These are phyloP conservation scores for Hanseniaspora singularis DNA, from an alignment of 805 yeast species.

Conservation along the genomic window DNA sequence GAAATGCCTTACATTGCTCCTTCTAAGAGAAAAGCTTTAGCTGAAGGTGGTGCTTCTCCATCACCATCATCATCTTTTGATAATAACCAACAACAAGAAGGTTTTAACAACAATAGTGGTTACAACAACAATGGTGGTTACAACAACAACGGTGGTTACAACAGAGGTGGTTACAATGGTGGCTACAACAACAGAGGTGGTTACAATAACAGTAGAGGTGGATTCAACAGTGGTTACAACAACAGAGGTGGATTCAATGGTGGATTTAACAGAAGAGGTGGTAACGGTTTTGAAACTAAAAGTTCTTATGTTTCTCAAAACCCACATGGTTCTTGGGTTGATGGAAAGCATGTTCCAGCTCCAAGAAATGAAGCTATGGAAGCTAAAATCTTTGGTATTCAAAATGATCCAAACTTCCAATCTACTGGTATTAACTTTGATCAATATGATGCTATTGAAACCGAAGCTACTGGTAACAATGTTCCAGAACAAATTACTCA, in stretches of 20 bases:
- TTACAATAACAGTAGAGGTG: slow-evolving; percentile 29
- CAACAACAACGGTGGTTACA: slow-evolving; percentile 18
- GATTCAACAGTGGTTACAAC: slow-evolving; percentile 28
- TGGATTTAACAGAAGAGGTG: slow-evolving; percentile 28
- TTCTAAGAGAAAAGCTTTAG: slow-evolving; percentile 32
- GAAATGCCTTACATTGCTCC: slow-evolving; percentile 33
- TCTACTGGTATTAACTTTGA: slow-evolving; percentile 97
- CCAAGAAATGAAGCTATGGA: slow-evolving; percentile 58
- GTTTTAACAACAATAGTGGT: slow-evolving; percentile 19
- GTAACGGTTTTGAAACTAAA: slow-evolving; percentile 20
- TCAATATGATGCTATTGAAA: slow-evolving; percentile 96
- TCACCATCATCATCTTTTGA: slow-evolving; percentile 2
- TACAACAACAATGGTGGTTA: slow-evolving; percentile 20
- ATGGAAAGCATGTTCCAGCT: slow-evolving; percentile 83
- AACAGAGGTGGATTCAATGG: slow-evolving; percentile 24
- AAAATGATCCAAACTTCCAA: slow-evolving; percentile 52
- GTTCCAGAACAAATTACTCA: slow-evolving; percentile 87
- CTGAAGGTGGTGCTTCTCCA: slow-evolving; percentile 16
- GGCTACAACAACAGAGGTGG: slow-evolving; percentile 24
- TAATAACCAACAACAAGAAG: slow-evolving; percentile 19
- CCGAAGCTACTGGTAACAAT: slow-evolving; percentile 89
- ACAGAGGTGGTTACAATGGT: slow-evolving; percentile 19
- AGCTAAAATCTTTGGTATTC: slow-evolving; percentile 74
- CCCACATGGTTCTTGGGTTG: slow-evolving; percentile 66
- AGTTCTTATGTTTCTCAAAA: slow-evolving; percentile 25